Percentiles rank a stretch among this genome's conserved stretches.
Conservation (phyloP, 495 filamentous ascomycete genomes). For the Trichoderma gamsii region DNA sequence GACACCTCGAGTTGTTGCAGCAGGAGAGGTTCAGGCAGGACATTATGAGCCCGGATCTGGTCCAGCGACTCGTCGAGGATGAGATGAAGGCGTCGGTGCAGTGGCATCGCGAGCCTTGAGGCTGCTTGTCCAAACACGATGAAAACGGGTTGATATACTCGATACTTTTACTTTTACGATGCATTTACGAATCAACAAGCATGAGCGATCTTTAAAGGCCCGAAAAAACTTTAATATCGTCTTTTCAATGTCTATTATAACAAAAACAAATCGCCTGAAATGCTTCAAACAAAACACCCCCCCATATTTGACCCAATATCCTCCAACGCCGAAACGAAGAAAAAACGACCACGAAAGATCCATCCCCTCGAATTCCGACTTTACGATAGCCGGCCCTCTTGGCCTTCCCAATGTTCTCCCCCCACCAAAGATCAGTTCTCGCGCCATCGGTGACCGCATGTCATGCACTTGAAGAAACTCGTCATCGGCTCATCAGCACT, state of each 20-base stretch:
- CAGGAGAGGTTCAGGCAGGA: constrained; percentile 77
- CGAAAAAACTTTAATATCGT: neutral
- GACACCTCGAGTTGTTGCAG: constrained; percentile 74
- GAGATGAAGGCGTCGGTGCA: constrained; percentile 46
- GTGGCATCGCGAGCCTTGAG: constrained; percentile 31
- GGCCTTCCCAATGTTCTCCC: neutral
- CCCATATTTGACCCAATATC: neutral
- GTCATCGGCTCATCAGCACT: constrained; percentile 99
- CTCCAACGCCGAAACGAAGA: constrained; percentile 1
- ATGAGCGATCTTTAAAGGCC: neutral
- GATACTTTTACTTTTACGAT: neutral
- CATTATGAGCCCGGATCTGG: constrained; percentile 68
- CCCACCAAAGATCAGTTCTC: constrained; percentile 17
- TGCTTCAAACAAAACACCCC: neutral
- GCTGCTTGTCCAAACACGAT: neutral
- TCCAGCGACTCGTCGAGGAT: constrained; percentile 54
- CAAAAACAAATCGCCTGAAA: neutral
- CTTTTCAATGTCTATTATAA: neutral
- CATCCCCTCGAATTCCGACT: neutral
- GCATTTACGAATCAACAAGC: neutral
- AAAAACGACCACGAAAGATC: neutral
- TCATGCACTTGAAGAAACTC: constrained; percentile 57
- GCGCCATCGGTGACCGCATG: constrained; percentile 20
- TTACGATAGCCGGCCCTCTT: neutral
- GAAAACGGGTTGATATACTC: neutral